Evolutionary conservation across 805 yeast species (phyloP).

Genomic region (Ogataea dorogensis): DNA sequence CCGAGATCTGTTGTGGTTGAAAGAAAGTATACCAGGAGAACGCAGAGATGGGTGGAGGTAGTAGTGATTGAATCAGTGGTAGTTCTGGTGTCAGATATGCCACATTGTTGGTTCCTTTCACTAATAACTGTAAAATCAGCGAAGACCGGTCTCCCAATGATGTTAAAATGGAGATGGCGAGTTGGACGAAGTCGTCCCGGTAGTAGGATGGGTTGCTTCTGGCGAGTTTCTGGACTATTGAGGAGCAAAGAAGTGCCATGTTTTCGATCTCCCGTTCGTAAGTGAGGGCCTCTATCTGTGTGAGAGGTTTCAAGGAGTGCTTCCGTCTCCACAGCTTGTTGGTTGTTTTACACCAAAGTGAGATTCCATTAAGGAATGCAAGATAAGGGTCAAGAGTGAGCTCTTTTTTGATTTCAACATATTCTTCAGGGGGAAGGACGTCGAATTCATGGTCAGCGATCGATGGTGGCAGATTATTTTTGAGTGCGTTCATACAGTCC

Average conservation of each 20-base stretch:
- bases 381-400: constrained; percentile 42
- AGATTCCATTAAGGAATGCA: constrained; percentile 51
- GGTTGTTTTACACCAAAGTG: constrained; percentile 36
- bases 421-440: constrained; percentile 50
- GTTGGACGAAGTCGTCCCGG: constrained; percentile 15
- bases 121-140: constrained; percentile 1
- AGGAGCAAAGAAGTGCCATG: constrained; percentile 20
- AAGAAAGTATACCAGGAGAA: constrained; percentile 6
- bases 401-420: constrained; percentile 22
- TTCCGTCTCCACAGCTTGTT: constrained; percentile 20
- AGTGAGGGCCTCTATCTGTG: not conserved
- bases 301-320: constrained; percentile 7
- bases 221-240: constrained; percentile 21
- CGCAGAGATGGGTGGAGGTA: constrained; percentile 1
- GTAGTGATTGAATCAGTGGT: constrained; percentile 2
- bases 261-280: constrained; percentile 17
- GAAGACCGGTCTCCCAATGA: constrained; percentile 1
- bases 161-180: constrained; percentile 10
- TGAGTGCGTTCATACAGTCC: constrained; percentile 55
- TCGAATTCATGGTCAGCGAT: constrained; percentile 53
- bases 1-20: constrained; percentile 4
- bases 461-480: constrained; percentile 52
- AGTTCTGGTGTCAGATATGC: constrained; percentile 1
- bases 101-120: not conserved
- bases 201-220: constrained; percentile 15